A percentile compares a stretch with the other conserved stretches of the same genome.
Conservation (phyloP, 1,139 yeast genomes). For the Yamadazyma buinensis region DNA sequence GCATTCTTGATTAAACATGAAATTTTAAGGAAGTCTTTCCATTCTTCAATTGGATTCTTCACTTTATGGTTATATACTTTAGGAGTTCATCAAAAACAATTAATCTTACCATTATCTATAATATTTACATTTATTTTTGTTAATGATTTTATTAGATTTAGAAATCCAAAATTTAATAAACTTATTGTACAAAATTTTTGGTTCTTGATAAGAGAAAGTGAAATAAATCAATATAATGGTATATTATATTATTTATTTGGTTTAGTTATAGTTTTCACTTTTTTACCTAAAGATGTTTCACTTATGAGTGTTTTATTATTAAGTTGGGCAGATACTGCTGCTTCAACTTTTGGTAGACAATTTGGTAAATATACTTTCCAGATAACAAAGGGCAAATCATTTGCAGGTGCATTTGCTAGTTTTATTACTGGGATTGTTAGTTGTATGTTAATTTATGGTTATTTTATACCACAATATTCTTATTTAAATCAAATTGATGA, state of each 20-base stretch:
- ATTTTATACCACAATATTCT: slow-evolving; percentile 57
- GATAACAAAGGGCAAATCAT: slow-evolving; percentile 66
- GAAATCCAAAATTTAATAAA: slow-evolving; percentile 56
- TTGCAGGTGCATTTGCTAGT: slow-evolving; percentile 90
- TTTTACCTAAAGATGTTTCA: slow-evolving; percentile 77
- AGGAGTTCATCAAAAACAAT: slow-evolving; percentile 53
- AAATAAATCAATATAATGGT: slow-evolving; percentile 70
- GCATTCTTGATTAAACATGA: slow-evolving; percentile 72
- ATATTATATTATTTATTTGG: slow-evolving; percentile 85
- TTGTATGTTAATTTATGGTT: slow-evolving; percentile 66
- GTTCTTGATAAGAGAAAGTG: slow-evolving; percentile 79
- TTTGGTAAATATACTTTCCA: slow-evolving; percentile 84
- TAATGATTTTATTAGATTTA: slow-evolving; percentile 70
- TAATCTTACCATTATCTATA: slow-evolving; percentile 55
- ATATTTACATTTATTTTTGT: slow-evolving; percentile 53
- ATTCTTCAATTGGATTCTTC: slow-evolving; percentile 81
- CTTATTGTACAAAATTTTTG: slow-evolving; percentile 66
- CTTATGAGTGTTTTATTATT: slow-evolving; percentile 72
- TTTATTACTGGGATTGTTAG: slow-evolving; percentile 66
- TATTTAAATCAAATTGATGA: slow-evolving; percentile 49
- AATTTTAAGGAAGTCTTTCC: slow-evolving; percentile 80
- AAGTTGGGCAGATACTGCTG: slow-evolving; percentile 98
- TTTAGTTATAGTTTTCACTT: slow-evolving; percentile 59
- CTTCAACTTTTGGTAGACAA: slow-evolving; percentile 85
- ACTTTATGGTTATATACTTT: slow-evolving; percentile 68